Base-by-base conservation (phyloP, 139 green algal genomes). In the Chlamydomonas sphaeroides region DNA sequence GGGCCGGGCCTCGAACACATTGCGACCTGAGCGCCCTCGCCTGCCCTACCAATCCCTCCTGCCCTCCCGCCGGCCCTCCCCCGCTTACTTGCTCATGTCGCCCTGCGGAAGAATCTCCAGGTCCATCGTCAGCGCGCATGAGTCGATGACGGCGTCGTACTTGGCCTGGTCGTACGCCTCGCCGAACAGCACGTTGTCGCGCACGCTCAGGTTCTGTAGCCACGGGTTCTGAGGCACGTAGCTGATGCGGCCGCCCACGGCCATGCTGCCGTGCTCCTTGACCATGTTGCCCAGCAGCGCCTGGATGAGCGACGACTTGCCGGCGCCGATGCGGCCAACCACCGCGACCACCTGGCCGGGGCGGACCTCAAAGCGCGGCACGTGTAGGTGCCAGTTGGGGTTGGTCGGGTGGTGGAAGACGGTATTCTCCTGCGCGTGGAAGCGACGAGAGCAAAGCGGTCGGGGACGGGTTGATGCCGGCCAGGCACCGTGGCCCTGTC, bases 111-210 rank as follows among this genome's bases (percentile, higher is more conserved):
- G 88, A 65, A 93, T 91, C 79, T 91, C 74, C 48, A 93, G 86
- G 79, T 93, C 89, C 38, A 89, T 65, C 65, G 85, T 87, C 35
- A 93, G 83, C 26, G 88, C 88, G 77, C 89, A 93, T 26, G 85
- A 82, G n/a, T 92, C 73, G 51, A 91, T 91, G 45, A 91, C 87
- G 36, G 90, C 48, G 32, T 84, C 67, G 61, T 92, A 92, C 35
- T 69, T 74, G 51, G 80, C 68, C 79, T 91, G 67, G 30, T 92
- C 83, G 33, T 83, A 85, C 0, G 63, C 83, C 65, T 80, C 41
- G 41, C 91, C 91, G 33, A 94, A 93, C 38, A 88, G 41, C 38
- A 94, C 90, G 87, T 95, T 95, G 57, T 93, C 85, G n/a, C 86
- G 85, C 45, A 95, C 66, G 18, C 86, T 88, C 26, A 90, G 86